Base-by-base conservation (phyloP, 306 rosid genomes). In the Canavalia gladiata region DNA sequence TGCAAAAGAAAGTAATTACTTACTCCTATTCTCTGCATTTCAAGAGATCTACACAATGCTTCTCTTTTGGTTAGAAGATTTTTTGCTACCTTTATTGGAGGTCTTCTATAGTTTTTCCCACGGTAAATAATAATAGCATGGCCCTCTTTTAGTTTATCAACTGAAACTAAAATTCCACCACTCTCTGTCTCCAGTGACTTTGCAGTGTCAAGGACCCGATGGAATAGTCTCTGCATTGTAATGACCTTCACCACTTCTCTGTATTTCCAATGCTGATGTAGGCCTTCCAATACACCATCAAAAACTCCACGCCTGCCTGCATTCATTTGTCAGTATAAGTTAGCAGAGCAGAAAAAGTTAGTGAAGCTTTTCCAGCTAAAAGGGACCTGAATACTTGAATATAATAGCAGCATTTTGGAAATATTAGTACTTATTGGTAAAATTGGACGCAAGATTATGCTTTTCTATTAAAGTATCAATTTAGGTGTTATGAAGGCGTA, bases 221-320 rank as follows among this genome's bases (percentile, higher is more conserved):
- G 76, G 56, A 86, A 76, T 57, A 51, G 62, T 86, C 84, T 92
- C 87, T 94, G 98, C 96, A 86, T 94, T 1, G 96, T 90, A 52
- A 94, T 87, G 66, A 94, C 93, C 82, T 92, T 94, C n/a, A 84
- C 97, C 13, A 94, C 86, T 89, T 94, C 98, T 81, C 92, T 92
- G 85, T 89, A 89, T 84, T 94, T 94, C 98, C 97, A 94, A 18
- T 94, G 94, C 79, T 94, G 98, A 82, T 82, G 91, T 59, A 94
- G 66, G 42, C 97, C 92, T 90, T 92, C 98, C 76, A 92, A 70
- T 10, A 94, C 93, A 57, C 98, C 98, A 82, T 87, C 92, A 71
- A 94, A 94, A 42, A 94, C 39, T 37, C 98, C 97, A 58, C 97
- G 94, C 83, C 98, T 85, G 3, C 98, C 98, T 94, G 89, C 79